Conservation (phyloP, 108 stramenopile genomes). For the Nitzschia sp. region DNA sequence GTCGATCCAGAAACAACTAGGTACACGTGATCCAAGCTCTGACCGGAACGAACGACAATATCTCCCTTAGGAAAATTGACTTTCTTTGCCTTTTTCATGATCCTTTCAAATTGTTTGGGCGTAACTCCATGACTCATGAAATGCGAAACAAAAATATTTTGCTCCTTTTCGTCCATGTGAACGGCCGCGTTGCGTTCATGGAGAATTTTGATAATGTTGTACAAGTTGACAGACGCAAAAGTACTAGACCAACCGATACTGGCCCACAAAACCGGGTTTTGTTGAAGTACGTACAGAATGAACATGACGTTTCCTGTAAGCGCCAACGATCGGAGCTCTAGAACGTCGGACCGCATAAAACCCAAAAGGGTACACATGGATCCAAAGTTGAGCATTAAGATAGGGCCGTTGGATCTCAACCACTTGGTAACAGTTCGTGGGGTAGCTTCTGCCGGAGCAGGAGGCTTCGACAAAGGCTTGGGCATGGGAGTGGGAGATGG, state of each 20-base stretch:
- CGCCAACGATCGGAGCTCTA: conserved; percentile 70
- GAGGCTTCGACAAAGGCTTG: conserved; percentile 27
- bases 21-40: conserved; percentile 51
- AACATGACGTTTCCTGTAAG: conserved; percentile 55
- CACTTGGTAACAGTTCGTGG: conserved; percentile 26
- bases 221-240: conserved; percentile 70
- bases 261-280: conserved; percentile 38
- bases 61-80: conserved; percentile 41
- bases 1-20: conserved; percentile 67
- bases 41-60: conserved; percentile 52
- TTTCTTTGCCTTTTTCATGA: conserved; percentile 36
- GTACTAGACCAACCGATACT: conserved; percentile 51
- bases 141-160: conserved; percentile 62
- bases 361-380: conserved; percentile 61
- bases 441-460: background rate
- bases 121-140: conserved; percentile 80
- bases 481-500: conserved; percentile 17
- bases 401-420: conserved; percentile 54
- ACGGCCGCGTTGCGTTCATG: conserved; percentile 65
- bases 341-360: conserved; percentile 76
- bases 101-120: conserved; percentile 77
- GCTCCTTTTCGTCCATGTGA: conserved; percentile 47
- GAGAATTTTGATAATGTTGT: conserved; percentile 60
- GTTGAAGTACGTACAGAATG: conserved; percentile 45
- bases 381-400: conserved; percentile 72